These are phyloP conservation scores for Phaeoacremonium minimum DNA, from an alignment of 2,329 filamentous ascomycete genomes.

Conservation along the genomic window DNA sequence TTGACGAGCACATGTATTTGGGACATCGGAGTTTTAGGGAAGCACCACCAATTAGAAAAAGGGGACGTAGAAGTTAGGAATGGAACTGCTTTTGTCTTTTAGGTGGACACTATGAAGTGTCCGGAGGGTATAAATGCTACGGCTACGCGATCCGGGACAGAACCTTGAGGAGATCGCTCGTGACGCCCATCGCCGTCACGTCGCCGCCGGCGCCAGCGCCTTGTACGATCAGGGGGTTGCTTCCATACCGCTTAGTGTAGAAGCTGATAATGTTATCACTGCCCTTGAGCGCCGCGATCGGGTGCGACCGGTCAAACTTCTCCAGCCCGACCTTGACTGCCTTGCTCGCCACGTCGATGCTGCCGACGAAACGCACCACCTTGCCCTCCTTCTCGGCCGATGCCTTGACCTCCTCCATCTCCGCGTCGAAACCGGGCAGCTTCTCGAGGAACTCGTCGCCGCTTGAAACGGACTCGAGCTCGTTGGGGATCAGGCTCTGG, in stretches of 20 bases:
- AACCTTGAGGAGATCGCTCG: constrained; percentile 88
- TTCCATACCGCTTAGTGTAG: constrained; percentile 91
- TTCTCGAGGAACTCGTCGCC: constrained; percentile 83
- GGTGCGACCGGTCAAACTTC: constrained; percentile 81
- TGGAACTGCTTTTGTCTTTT: constrained; percentile 1
- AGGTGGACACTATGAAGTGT: constrained; percentile 1
- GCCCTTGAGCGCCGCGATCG: constrained; percentile 91
- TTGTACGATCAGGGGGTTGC: constrained; percentile 88
- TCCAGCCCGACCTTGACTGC: constrained; percentile 88
- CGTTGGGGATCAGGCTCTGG: constrained; percentile 85
- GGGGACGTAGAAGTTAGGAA: constrained; percentile 5
- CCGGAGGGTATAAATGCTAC: background rate
- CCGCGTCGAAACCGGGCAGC: constrained; percentile 76
- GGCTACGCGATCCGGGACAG: constrained; percentile 59
- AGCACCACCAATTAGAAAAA: background rate
- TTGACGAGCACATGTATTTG: background rate
- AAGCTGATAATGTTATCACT: constrained; percentile 99
- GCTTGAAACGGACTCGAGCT: constrained; percentile 71
- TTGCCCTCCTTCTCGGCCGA: constrained; percentile 83
- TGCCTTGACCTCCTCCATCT: constrained; percentile 86
- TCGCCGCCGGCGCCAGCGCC: constrained; percentile 91
- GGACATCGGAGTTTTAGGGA: background rate
- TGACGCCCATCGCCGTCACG: constrained; percentile 96
- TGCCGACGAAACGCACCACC: constrained; percentile 90
- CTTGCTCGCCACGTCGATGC: constrained; percentile 78